Evolutionary conservation across 371 early-diverging fungal species (phyloP).

Genomic region (Sporodiniella umbellata): DNA sequence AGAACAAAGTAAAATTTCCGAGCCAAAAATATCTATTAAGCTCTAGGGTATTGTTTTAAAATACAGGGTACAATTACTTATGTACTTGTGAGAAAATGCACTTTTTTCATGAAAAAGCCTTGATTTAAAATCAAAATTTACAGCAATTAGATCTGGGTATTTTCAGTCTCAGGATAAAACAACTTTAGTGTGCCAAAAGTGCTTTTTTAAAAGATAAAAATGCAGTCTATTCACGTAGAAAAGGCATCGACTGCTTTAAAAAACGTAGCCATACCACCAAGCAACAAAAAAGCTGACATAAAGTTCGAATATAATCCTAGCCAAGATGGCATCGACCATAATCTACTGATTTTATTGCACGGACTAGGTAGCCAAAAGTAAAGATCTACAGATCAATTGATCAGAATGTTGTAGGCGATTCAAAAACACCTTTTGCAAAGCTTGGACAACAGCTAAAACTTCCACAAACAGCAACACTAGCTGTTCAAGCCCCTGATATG

Average conservation of each 20-base stretch:
- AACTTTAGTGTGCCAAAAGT: no score
- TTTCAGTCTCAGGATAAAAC: no score
- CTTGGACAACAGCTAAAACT: slow-evolving; percentile 58
- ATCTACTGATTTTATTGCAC: slow-evolving; percentile 72
- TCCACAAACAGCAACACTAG: slow-evolving; percentile 67
- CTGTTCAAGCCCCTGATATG: slow-evolving; percentile 61
- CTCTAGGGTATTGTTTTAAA: no score
- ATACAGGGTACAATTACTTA: no score
- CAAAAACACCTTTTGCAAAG: slow-evolving; percentile 54
- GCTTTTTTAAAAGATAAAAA: background rate
- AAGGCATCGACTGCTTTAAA: slow-evolving; percentile 4
- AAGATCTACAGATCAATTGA: background rate
- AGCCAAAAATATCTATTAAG: no score
- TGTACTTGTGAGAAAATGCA: no score
- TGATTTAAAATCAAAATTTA: no score
- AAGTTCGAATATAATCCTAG: slow-evolving; percentile 52
- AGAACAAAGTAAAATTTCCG: no score
- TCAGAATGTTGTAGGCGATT: slow-evolving; percentile 38
- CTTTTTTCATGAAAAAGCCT: no score
- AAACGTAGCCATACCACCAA: slow-evolving; percentile 27
- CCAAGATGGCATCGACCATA: slow-evolving; percentile 59
- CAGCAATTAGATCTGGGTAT: no score
- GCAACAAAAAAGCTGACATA: slow-evolving; percentile 30
- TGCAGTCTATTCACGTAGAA: slow-evolving; percentile 31
- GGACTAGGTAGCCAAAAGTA: slow-evolving; percentile 53